Base-by-base conservation (phyloP, 345 rosid species). In the Rhodamnia argentea region DNA sequence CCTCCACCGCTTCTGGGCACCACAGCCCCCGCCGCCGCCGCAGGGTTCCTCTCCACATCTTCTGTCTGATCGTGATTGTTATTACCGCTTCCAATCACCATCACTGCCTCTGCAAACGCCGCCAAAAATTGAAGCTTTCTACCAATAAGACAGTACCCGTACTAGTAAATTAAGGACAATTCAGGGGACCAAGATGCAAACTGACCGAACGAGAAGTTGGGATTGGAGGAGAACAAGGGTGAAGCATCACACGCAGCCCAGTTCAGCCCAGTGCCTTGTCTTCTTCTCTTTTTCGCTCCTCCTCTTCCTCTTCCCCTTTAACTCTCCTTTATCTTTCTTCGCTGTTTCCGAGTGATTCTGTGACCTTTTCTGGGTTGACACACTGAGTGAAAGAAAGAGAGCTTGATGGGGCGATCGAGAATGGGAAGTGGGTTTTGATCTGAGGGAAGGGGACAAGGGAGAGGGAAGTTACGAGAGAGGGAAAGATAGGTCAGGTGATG, bases 11-110 rank as follows among this genome's bases (percentile, higher is more conserved):
- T 88, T 37, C 82, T 82, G 82, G 90, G 27, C 40, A 84, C 52
- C 2, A 83, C 83, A 11, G 89, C 32, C 37, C 87, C 92, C 88
- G 57, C 89, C 84, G 16, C 70, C 62, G 84, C 50, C 40, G 87
- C 84, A 44, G 89, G 92, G 84, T 87, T 87, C 86, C 84, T 90
- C 55, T 88, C 96, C 85, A 89, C 94, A 85, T 95, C 96, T 26
- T 94, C 95, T 59, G 53, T 93, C 24, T 70, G 78, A 82, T 87
- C 89, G 90, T 88, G 90, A 86, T 87, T 90, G 86, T 87, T 91
- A 62, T 88, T 90, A 87, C 93, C 94, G 85, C 86, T 90, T 70
- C 89, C 62, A 75, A 75, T 83, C 84, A 52, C 84, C 87, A 85
- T 85, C 83, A 51, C 74, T n/a, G 13, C 83, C 84, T 14, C 57